phyloP scores from a whole-genome alignment of 1,284 basidiomycete species.

The Wolfiporia cocos region DNA sequence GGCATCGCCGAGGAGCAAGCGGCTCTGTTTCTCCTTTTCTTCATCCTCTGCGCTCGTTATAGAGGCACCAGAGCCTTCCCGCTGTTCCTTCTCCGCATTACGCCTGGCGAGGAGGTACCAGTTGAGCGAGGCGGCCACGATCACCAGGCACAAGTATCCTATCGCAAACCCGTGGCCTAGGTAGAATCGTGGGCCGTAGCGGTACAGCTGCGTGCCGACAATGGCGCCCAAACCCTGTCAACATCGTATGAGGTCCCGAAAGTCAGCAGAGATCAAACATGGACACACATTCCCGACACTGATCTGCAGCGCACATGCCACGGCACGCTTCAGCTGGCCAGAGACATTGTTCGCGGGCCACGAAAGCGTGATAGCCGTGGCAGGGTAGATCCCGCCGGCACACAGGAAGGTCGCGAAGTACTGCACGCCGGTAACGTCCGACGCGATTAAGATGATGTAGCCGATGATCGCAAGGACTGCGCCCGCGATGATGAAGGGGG shows the following conservation, averaged over 20 bases:
- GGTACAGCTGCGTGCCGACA: constrained; percentile 10
- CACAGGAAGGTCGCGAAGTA: constrained; percentile 14
- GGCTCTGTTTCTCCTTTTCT: constrained; percentile 4
- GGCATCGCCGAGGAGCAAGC: constrained; percentile 7
- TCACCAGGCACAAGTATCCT: constrained; percentile 6
- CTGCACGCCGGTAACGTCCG: constrained; percentile 25
- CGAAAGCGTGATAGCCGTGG: constrained; percentile 32
- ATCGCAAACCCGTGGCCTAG: constrained; percentile 9
- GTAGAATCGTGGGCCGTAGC: constrained; percentile 8
- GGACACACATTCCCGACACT: constrained; percentile 44
- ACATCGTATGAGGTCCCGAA: neutral
- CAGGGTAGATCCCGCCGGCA: constrained; percentile 39
- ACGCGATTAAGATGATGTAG: constrained; percentile 54
- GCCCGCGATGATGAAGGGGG: constrained; percentile 52
- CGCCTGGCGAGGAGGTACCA: constrained; percentile 7
- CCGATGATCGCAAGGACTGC: constrained; percentile 52
- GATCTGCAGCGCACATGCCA: constrained; percentile 63
- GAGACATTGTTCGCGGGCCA: constrained; percentile 73
- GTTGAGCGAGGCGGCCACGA: constrained; percentile 4
- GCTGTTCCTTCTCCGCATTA: constrained; percentile 8
- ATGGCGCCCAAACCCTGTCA: constrained; percentile 7
- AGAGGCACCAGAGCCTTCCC: too few species aligned
- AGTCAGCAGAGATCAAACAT: neutral
- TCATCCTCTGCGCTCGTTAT: constrained; percentile 2
- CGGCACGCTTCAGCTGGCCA: constrained; percentile 64